These are phyloP conservation scores for Verruconis gallopava DNA, from an alignment of 2,329 filamentous ascomycete genomes.

Conservation along the genomic window DNA sequence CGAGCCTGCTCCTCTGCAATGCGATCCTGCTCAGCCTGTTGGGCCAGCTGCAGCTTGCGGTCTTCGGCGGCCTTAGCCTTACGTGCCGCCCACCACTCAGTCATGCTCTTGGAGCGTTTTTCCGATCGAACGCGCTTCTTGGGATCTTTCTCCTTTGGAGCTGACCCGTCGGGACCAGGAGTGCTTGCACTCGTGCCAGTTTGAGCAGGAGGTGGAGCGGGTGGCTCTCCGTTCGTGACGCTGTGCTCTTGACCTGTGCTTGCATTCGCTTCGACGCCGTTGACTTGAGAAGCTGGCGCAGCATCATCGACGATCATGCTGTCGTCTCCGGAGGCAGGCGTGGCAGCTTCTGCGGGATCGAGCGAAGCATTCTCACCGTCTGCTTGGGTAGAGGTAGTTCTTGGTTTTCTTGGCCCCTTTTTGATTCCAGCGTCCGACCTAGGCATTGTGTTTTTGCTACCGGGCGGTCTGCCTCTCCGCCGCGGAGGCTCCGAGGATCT, in stretches of 20 bases:
- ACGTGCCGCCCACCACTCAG: conserved; percentile 33
- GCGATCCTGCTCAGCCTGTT: conserved; percentile 10
- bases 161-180: too few species aligned
- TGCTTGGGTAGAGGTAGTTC: not conserved
- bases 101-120: conserved; percentile 32
- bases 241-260: too few species aligned
- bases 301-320: not conserved
- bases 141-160: not conserved
- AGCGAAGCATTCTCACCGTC: not conserved
- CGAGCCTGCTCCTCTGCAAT: not conserved
- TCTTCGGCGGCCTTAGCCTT: conserved; percentile 20
- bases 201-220: too few species aligned
- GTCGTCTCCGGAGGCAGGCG: not conserved
- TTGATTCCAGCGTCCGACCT: conserved; percentile 36
- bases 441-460: conserved; percentile 33
- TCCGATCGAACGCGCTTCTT: conserved; percentile 27
- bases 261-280: conserved; percentile 1
- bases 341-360: not conserved
- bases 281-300: not conserved
- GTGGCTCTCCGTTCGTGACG: too few species aligned
- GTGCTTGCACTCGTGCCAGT: not conserved
- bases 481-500: conserved; percentile 6
- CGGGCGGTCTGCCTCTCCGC: conserved; percentile 27
- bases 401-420: conserved; percentile 30
- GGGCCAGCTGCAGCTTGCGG: not conserved